A percentile compares a stretch with the other conserved stretches of the same genome.
phyloP scores from a whole-genome alignment of 768 basidiomycete genomes.

The Fibroporia radiculosa region DNA sequence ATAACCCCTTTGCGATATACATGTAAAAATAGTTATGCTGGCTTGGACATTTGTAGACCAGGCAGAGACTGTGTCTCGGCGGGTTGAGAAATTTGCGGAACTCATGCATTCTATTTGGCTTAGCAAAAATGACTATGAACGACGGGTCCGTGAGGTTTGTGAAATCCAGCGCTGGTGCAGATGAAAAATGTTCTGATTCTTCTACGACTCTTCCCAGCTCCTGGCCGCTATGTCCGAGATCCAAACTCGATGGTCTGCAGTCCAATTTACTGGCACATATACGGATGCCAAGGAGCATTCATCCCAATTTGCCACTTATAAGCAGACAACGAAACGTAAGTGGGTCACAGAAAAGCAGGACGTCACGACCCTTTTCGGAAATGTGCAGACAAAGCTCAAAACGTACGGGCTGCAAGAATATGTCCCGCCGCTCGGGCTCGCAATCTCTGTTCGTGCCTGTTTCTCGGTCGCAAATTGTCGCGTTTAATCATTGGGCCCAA shows the following conservation, averaged over 20 bases:
- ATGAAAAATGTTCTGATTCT: not conserved
- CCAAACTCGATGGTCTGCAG: slow-evolving; percentile 62
- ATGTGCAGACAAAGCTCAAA: slow-evolving; percentile 88
- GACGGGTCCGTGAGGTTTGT: slow-evolving; percentile 65
- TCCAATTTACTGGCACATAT: slow-evolving; percentile 67
- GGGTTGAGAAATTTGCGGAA: slow-evolving; percentile 94
- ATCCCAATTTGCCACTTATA: slow-evolving; percentile 67
- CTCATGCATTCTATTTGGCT: slow-evolving; percentile 91
- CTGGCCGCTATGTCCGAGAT: slow-evolving; percentile 60
- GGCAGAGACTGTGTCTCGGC: slow-evolving; percentile 86
- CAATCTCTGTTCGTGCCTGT: slow-evolving; percentile 43
- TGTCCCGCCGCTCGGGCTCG: slow-evolving; percentile 64
- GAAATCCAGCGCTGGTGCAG: not conserved
- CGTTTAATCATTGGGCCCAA: not conserved
- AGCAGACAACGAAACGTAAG: slow-evolving; percentile 73
- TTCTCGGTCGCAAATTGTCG: not conserved
- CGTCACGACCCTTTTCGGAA: slow-evolving; percentile 78
- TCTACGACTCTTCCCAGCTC: slow-evolving; percentile 34
- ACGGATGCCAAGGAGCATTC: slow-evolving; percentile 74
- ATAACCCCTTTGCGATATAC: not conserved
- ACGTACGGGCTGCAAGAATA: slow-evolving; percentile 88
- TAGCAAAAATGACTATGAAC: slow-evolving; percentile 86
- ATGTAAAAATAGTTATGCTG: not conserved
- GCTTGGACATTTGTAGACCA: slow-evolving; percentile 53
- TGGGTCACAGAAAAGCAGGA: slow-evolving; percentile 93